phyloP scores from a whole-genome alignment of 768 basidiomycete species.

The Mycena rebaudengoi region DNA sequence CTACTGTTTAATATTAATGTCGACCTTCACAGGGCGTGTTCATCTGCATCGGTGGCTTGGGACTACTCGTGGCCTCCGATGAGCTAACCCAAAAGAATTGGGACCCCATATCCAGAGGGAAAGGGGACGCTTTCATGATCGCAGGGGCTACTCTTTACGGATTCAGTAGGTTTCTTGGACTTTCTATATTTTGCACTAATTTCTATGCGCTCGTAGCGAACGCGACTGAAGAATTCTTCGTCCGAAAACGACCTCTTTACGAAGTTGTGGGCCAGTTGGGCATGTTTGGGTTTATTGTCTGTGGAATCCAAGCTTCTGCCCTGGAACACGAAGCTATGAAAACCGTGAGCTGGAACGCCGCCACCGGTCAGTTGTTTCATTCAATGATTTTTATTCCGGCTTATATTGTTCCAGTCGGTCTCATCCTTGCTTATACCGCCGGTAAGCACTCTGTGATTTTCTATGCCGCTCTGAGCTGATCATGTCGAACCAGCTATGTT shows the following conservation, averaged over 20 bases:
- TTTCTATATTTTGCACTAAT: not conserved
- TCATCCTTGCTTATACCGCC: conserved; percentile 50
- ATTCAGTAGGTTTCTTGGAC: conserved; percentile 62
- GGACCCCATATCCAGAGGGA: conserved; percentile 67
- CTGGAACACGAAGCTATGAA: conserved; percentile 77
- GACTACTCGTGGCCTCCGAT: conserved; percentile 82
- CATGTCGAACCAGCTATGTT: conserved; percentile 69
- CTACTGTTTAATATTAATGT: not conserved
- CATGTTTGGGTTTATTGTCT: conserved; percentile 85
- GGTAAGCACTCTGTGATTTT: conserved; percentile 39
- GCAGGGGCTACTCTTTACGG: conserved; percentile 88
- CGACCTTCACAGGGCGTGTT: conserved; percentile 62
- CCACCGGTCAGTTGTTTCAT: conserved; percentile 59
- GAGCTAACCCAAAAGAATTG: conserved; percentile 81
- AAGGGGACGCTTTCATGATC: conserved; percentile 90
- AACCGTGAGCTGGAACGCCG: conserved; percentile 75
- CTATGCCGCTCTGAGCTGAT: conserved; percentile 9
- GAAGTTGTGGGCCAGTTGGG: conserved; percentile 90
- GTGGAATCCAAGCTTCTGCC: conserved; percentile 78
- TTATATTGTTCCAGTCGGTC: conserved; percentile 46
- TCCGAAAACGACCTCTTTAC: conserved; percentile 80
- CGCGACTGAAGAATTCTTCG: conserved; percentile 89
- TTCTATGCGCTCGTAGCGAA: conserved; percentile 66
- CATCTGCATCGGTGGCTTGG: conserved; percentile 79
- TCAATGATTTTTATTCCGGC: not conserved